Evolutionary conservation across 2,329 filamentous ascomycete genomes (phyloP), one percentile per base, ranked within the genome.

Genomic region (Colletotrichum zoysiae): DNA sequence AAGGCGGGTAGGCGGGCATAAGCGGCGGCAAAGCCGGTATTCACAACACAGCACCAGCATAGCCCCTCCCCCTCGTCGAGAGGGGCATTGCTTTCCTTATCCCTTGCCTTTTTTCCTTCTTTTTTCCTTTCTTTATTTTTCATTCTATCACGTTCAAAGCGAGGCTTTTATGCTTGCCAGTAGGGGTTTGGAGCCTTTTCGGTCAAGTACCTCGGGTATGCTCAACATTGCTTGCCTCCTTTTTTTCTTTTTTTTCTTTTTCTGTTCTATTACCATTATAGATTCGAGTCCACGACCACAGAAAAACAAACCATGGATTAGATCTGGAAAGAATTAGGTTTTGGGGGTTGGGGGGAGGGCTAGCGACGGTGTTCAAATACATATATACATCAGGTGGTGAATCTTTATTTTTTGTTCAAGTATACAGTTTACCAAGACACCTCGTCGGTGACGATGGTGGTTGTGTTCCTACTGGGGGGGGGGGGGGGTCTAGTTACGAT

Each of bases 51-150:
- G 58, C 26, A 26, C 26, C 26, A 26, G 26, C 26, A 26, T 26
- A 50, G 33, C 33, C 3, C 57, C 23, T 35, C 38, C 63, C 23
- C 14, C 57, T 42, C 64, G 26, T 26, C 55, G 26, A n/a, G n/a
- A 1, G 33, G 33, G 65, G 58, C 64, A 60, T 64, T 35, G 42
- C 46, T 70, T 44, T 56, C 56, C 64, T 61, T 53, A 69, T 74
- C 8, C 61, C 65, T 67, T 26, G 26, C 56, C 62, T 64, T 44
- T 35, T 51, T 69, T 73, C 44, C 50, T 51, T 69, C 73, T 66
- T 66, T 63, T 63, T 65, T 59, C 51, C n/a, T 42, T 67, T 74
- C 46, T 48, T 57, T 66, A 72, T 62, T 66, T 68, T 75, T 26
- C 26, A 26, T 26, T 26, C 26, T 71, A 67, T 53, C 40, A 69